Evolutionary conservation across 2,329 filamentous ascomycete species (phyloP), one percentile per base, ranked within the genome.

Genomic region (Trichoderma asperellum): DNA sequence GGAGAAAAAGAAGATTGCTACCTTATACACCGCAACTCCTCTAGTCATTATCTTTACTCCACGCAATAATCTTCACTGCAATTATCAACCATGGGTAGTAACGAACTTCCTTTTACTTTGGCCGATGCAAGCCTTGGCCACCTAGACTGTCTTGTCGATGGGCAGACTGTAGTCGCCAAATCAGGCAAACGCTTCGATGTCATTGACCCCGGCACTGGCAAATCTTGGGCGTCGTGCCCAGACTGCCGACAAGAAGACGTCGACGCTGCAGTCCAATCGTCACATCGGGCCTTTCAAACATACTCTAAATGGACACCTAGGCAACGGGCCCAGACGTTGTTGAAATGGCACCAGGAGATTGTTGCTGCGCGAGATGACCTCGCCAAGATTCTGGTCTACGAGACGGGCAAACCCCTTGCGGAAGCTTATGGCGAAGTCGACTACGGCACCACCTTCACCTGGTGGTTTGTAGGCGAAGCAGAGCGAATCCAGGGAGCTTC

Each of bases 391-490:
- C 68, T 84, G 1, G 79, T 80, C 2, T 76, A 80, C 70, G 86
- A 89, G 76, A 88, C 86, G 0, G 87, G 87, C 2, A 89, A 89
- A 72, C 86, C 87, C 1, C 77, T 87, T 0, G 75, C 80, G 14
- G 87, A 89, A 73, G 82, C 87, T 0, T 77, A 81, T 5, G 85
- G 81, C 5, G 87, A 89, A 73, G 77, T 89, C 52, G 85, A 87
- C 74, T 88, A 88, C 70, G 85, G 84, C 2, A 74, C 81, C 0
- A 79, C 81, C 0, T 88, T 88, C 73, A 81, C 83, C 2, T 84
- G 84, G 79, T 89, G 86, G 86, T 89, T 89, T 71, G 79, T 84
- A 0, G 82, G 83, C 12, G 84, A 86, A 72, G 83, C 84, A 4
- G 83, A 84, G 70, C 76, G 77, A 62, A 74, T 83, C 32, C 89